Conservation (phyloP, 371 early-diverging fungal species). For the Rhizopus stolonifer region DNA sequence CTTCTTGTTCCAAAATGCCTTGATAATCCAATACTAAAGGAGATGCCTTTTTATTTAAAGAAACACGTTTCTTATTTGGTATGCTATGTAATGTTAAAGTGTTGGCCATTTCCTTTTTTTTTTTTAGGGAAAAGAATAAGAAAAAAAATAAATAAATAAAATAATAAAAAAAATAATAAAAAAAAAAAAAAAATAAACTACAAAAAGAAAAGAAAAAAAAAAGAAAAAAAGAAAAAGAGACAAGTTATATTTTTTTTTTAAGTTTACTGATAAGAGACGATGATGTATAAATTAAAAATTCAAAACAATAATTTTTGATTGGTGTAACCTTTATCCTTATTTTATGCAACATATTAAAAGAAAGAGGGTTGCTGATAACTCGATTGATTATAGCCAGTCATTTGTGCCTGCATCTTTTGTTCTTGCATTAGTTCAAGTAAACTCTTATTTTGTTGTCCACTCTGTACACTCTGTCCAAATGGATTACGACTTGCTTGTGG, state of each 20-base stretch:
- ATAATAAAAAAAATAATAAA: too few species aligned
- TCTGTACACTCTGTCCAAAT: slow-evolving; percentile 26
- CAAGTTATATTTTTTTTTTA: neutral
- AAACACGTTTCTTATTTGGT: slow-evolving; percentile 20
- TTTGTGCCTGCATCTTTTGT: slow-evolving; percentile 24
- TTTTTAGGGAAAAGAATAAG: slow-evolving; percentile 3
- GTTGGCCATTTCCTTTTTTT: neutral
- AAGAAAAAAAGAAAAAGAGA: neutral
- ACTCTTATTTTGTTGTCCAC: slow-evolving; percentile 22
- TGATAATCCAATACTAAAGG: slow-evolving; percentile 16
- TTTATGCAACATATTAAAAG: neutral
- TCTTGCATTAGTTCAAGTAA: slow-evolving; percentile 40
- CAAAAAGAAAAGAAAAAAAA: slow-evolving; percentile 5
- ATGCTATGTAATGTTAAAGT: neutral
- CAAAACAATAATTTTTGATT: slow-evolving; percentile 9
- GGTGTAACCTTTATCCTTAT: slow-evolving; percentile 11
- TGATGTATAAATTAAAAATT: slow-evolving; percentile 12
- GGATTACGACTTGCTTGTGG: slow-evolving; percentile 41
- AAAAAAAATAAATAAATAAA: slow-evolving; percentile 3
- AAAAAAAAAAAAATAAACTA: neutral
- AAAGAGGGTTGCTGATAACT: slow-evolving; percentile 5
- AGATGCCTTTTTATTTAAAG: slow-evolving; percentile 18
- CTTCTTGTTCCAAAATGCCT: slow-evolving; percentile 7
- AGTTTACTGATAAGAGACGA: slow-evolving; percentile 11
- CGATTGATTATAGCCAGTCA: slow-evolving; percentile 10